Evolutionary conservation across 768 basidiomycete genomes (phyloP), one percentile per base, ranked within the genome.

Genomic region (Hydnum rufescens): DNA sequence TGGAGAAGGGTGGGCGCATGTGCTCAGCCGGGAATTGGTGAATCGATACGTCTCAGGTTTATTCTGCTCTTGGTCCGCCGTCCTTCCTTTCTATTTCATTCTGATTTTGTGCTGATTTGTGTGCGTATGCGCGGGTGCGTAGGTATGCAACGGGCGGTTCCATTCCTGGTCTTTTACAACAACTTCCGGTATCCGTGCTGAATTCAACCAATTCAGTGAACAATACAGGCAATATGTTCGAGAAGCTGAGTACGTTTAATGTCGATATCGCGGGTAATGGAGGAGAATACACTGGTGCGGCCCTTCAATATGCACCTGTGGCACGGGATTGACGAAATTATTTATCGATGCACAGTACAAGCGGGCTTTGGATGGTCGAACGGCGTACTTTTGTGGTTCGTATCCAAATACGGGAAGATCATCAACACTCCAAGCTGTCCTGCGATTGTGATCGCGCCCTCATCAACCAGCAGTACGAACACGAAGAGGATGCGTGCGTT

Each of bases 341-440:
- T 55, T 22, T 19, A 16, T 43, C 16, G 19, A 32, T 18, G 31
- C 43, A 26, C 29, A 28, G 6, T 59, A 25, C 34, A 74, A 72
- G 80, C 76, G 13, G 84, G 85, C 22, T 88, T 88, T 60, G 84
- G 86, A 18, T 90, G 87, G 86, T 87, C 84, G 39, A 88, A 89
- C 59, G 85, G 85, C 19, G 83, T 47, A 13, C 36, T 39, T 22
- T 79, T 5, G 34, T 87, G 81, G 79, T 68, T 82, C 22, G 77
- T 82, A 19, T 74, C 73, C 56, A 72, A 68, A 43, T 85, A 79
- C 59, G 84, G 82, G 0, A 48, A 67, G 1, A 62, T 73, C 8
- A 69, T 89, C 42, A 72, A 69, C 46, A 64, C 70, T 1, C 86
- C 84, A 0, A 53, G 67, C 30, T 89, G 86, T 59, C 86, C 86